Base-by-base conservation (phyloP, 495 filamentous ascomycete genomes). In the Lasiosphaeria miniovina region DNA sequence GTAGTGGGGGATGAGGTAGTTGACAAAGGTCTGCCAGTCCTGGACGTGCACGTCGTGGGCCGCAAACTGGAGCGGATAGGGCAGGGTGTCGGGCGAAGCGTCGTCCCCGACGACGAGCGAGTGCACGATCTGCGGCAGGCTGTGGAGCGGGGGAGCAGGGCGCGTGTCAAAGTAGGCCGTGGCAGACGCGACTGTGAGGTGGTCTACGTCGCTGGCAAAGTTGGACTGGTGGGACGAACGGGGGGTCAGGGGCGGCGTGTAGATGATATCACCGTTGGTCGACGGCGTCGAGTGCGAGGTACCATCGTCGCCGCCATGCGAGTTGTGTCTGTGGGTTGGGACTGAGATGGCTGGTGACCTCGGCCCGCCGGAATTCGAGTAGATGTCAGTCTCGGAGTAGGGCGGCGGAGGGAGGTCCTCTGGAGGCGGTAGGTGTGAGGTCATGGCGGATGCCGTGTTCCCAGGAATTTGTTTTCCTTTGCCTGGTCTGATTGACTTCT, bases 1-100 rank as follows among this genome's bases (percentile, higher is more conserved):
- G 52, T 70, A 70, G 59, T 72, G 58, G 8, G 71, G 77, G 17
- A 74, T 46, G 54, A 74, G 62, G 56, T 73, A 76, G 58, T 82
- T 81, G 15, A 77, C 56, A 58, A 83, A 82, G 0, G 80, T 81
- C 54, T 68, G 67, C 80, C 80, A 83, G 55, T 83, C 78, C 58
- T 77, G 66, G 12, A 66, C 55, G 14, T 65, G 68, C 9, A 78
- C 69, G 55, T 78, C 78, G 33, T 73, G 71, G 6, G 60, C 61
- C 0, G 52, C 58, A 36, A 69, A 66, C 43, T 7, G 4, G 14
- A 36, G 17, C 11, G 70, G 70, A 43, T 70, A 77, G 1, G 75
- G 75, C 35, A 79, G 66, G 32, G 64, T 61, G 17, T 67, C 60
- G 5, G 70, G 70, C 8, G 60, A 54, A 48, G 65, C 65, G 36